phyloP scores from a whole-genome alignment of 306 rosid genomes.

The Acacia crassicarpa region DNA sequence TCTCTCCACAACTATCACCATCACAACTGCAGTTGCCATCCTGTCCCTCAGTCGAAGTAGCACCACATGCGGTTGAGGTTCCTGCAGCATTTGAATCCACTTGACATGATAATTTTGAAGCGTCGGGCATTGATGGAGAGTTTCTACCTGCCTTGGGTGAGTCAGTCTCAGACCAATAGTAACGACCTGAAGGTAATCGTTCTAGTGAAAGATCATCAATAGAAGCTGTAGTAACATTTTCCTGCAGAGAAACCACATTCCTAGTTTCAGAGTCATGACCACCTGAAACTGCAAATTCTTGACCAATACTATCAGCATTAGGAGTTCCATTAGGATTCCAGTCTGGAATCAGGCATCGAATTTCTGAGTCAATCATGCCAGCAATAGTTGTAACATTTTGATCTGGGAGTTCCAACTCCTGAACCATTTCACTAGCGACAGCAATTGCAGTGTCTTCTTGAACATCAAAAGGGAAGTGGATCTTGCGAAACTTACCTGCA shows the following conservation, averaged over 20 bases:
- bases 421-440: conserved; percentile 98
- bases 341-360: conserved; percentile 62
- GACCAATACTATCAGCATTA: conserved; percentile 31
- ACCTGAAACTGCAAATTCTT: conserved; percentile 37
- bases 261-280: conserved; percentile 41
- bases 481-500: conserved; percentile 78
- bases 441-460: conserved; percentile 82
- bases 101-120: conserved; percentile 48
- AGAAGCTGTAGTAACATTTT: conserved; percentile 35
- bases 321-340: conserved; percentile 49
- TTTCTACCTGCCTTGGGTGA: conserved; percentile 69
- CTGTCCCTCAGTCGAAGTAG: conserved; percentile 22
- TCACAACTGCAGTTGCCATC: conserved; percentile 12
- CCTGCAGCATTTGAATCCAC: conserved; percentile 26
- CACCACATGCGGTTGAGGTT: conserved; percentile 29
- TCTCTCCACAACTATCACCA: conserved; percentile 28
- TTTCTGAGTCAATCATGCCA: conserved; percentile 76
- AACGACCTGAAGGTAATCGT: conserved; percentile 86
- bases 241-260: conserved; percentile 42
- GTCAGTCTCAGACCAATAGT: conserved; percentile 88
- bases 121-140: conserved; percentile 51
- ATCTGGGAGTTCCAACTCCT: conserved; percentile 87
- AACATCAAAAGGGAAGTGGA: conserved; percentile 92
- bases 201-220: conserved; percentile 62
- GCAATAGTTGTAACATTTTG: conserved; percentile 91